phyloP scores from a whole-genome alignment of 805 yeast species.

The Teunomyces funiuensis region DNA sequence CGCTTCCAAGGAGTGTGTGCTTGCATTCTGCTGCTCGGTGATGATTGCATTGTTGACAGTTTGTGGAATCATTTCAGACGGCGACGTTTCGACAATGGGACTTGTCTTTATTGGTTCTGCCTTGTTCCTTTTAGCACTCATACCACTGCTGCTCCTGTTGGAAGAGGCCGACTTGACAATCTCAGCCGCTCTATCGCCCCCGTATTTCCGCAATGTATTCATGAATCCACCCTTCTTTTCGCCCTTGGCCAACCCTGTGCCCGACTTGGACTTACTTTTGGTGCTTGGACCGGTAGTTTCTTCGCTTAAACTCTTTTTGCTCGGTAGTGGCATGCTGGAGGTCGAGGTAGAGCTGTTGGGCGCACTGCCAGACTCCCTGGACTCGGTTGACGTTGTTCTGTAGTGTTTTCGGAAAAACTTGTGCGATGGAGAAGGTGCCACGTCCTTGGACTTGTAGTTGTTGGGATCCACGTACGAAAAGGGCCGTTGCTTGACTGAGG shows the following conservation, averaged over 20 bases:
- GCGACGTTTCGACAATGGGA: background rate
- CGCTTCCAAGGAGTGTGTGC: conserved; percentile 3
- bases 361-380: conserved; percentile 6
- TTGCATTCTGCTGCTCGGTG: background rate
- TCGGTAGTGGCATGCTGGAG: conserved; percentile 8
- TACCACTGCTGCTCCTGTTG: conserved; percentile 5
- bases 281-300: background rate
- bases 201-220: conserved; percentile 41
- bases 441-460: conserved; percentile 19
- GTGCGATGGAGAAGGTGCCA: conserved; percentile 18
- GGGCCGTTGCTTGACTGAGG: conserved; percentile 31
- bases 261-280: background rate
- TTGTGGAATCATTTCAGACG: background rate
- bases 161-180: conserved; percentile 22
- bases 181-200: conserved; percentile 40
- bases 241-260: background rate
- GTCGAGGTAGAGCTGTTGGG: conserved; percentile 23
- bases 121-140: background rate
- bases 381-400: conserved; percentile 51
- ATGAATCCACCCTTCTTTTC: conserved; percentile 33
- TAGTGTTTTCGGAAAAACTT: conserved; percentile 64
- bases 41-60: background rate
- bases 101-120: background rate
- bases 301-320: background rate
- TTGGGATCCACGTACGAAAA: conserved; percentile 39